Percentiles rank a stretch among this genome's conserved stretches.
These are phyloP conservation scores for Phytopythium helicoides DNA, from an alignment of 352 stramenopile species.

Conservation along the genomic window DNA sequence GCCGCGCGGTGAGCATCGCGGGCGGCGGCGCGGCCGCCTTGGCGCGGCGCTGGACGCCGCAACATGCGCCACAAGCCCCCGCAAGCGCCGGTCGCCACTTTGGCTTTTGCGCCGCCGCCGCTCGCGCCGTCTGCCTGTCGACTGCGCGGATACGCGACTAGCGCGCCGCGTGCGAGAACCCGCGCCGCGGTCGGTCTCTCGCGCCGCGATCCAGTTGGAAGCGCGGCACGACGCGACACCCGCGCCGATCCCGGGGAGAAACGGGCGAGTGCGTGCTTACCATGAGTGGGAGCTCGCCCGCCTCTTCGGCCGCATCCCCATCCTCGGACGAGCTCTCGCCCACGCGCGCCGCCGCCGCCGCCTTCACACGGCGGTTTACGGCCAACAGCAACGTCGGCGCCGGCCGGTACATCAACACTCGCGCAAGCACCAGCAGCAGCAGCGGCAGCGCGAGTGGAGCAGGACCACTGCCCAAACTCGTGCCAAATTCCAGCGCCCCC, in stretches of 20 bases:
- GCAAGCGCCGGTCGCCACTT: no score
- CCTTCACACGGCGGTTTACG: background rate
- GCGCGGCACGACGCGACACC: background rate
- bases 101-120: no score
- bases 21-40: no score
- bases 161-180: no score
- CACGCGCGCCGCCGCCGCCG: no score
- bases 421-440: constrained; percentile 13
- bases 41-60: no score
- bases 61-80: no score
- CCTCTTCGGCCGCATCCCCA: constrained; percentile 2
- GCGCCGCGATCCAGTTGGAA: background rate
- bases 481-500: background rate
- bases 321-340: background rate
- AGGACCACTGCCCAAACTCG: background rate
- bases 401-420: background rate
- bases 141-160: no score
- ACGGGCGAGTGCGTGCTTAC: no score
- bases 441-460: constrained; percentile 10
- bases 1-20: no score
- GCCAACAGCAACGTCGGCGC: no score
- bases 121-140: no score
- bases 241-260: constrained; percentile 3
- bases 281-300: constrained; percentile 3
- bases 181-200: background rate